These are phyloP conservation scores for Lepiota brunneoincarnata DNA, from an alignment of 768 basidiomycete genomes.

Conservation along the genomic window DNA sequence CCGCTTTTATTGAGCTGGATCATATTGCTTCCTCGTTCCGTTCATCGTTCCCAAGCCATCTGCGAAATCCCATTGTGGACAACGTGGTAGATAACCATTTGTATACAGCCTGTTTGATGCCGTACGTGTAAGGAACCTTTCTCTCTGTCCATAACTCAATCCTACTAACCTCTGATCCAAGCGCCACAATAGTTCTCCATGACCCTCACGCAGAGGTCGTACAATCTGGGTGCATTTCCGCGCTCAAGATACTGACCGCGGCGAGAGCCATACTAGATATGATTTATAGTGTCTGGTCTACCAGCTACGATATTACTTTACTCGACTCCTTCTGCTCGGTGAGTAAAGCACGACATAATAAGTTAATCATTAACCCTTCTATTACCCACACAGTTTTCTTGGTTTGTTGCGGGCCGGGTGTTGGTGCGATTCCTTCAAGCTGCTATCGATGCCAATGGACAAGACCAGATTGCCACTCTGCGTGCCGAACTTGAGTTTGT, in stretches of 20 bases:
- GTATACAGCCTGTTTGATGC: conserved; percentile 45
- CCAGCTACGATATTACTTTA: conserved; percentile 69
- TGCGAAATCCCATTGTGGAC: conserved; percentile 53
- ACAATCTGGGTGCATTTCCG: conserved; percentile 59
- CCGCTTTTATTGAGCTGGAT: conserved; percentile 65
- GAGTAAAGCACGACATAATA: conserved; percentile 19
- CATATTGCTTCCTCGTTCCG: conserved; percentile 53
- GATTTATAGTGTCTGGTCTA: conserved; percentile 63
- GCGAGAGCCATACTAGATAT: conserved; percentile 66
- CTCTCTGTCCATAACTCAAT: background rate
- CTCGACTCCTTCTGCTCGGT: conserved; percentile 72
- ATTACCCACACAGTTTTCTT: conserved; percentile 47
- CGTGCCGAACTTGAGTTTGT: conserved; percentile 66
- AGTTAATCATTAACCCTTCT: background rate
- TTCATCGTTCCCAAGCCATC: conserved; percentile 53
- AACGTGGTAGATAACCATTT: conserved; percentile 60
- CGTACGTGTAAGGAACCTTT: conserved; percentile 32
- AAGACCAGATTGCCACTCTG: conserved; percentile 56
- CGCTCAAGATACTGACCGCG: conserved; percentile 64
- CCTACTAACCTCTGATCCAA: conserved; percentile 24
- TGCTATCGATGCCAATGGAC: conserved; percentile 53
- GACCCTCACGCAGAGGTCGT: conserved; percentile 71
- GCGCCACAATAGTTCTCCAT: conserved; percentile 68
- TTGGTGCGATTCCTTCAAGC: conserved; percentile 65
- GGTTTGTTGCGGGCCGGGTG: conserved; percentile 68